phyloP scores from a whole-genome alignment of 78 protist species.

The Dictyostelium brefeldianum region DNA sequence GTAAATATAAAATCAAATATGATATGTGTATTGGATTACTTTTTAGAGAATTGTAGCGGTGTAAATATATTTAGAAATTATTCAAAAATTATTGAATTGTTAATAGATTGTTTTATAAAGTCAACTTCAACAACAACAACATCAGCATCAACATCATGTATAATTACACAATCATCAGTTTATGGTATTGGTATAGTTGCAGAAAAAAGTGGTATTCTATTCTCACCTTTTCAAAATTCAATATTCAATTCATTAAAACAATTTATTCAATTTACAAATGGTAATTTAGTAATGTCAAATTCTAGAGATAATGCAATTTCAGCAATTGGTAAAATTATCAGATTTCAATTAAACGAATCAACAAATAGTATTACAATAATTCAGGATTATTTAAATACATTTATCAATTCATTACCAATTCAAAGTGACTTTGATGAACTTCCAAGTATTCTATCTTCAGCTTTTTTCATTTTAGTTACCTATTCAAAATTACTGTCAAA shows the following conservation, averaged over 20 bases:
- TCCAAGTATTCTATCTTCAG: no score
- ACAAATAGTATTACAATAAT: not conserved
- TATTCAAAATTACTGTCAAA: no score
- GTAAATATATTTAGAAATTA: not conserved
- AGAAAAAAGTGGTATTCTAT: not conserved
- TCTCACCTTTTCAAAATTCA: no score
- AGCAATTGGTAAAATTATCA: not conserved
- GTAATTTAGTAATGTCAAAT: not conserved
- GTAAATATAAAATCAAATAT: slow-evolving; percentile 4
- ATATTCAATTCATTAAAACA: not conserved
- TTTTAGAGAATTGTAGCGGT: not conserved
- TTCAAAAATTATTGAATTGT: slow-evolving; percentile 6
- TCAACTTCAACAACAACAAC: not conserved
- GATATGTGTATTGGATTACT: slow-evolving; percentile 5
- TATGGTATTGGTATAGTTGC: not conserved
- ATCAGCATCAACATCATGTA: not conserved
- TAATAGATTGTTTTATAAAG: not conserved
- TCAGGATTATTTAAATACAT: not conserved
- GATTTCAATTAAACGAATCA: not conserved
- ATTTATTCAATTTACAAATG: not conserved
- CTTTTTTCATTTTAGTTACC: no score
- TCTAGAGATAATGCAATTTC: not conserved
- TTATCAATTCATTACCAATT: not conserved
- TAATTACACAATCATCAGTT: no score
- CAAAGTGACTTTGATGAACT: not conserved